Evolutionary conservation across 345 rosid species (phyloP).

Genomic region (Pistacia integerrima): DNA sequence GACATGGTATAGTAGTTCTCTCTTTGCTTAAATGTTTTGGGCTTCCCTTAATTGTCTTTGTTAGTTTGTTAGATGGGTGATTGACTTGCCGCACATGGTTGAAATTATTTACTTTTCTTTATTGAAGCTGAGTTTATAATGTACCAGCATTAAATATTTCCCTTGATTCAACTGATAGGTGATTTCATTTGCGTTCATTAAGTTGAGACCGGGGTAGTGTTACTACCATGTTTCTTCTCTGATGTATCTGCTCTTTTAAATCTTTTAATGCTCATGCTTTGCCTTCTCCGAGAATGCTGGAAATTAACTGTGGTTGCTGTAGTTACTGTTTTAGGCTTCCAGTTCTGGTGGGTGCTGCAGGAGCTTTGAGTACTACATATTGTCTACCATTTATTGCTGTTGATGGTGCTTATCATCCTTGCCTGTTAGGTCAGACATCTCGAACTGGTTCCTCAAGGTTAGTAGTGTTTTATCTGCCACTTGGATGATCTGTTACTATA

Average conservation of each 20-base stretch:
- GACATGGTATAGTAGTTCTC: too few species aligned
- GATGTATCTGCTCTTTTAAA: too few species aligned
- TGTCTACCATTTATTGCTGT: conserved; percentile 72
- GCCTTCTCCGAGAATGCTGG: too few species aligned
- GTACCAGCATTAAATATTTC: too few species aligned
- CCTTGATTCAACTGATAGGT: neutral
- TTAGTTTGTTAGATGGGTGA: neutral
- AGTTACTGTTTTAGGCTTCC: too few species aligned
- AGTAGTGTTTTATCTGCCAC: too few species aligned
- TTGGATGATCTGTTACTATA: too few species aligned
- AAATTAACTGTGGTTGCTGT: too few species aligned
- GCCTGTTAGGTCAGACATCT: conserved; percentile 55
- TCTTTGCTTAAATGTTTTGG: too few species aligned
- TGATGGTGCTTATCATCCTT: conserved; percentile 73
- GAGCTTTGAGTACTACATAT: conserved; percentile 74
- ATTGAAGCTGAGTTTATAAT: too few species aligned
- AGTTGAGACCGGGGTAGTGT: conserved; percentile 34
- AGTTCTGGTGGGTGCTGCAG: conserved; percentile 57
- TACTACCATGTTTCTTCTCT: conserved; percentile 39
- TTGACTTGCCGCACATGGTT: neutral
- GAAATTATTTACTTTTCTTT: neutral
- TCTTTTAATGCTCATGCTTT: too few species aligned
- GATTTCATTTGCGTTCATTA: conserved; percentile 38
- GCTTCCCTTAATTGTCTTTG: too few species aligned
- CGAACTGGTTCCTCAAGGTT: conserved; percentile 18